phyloP scores from a whole-genome alignment of 2,329 filamentous ascomycete species.

The Triangularia verruculosa region DNA sequence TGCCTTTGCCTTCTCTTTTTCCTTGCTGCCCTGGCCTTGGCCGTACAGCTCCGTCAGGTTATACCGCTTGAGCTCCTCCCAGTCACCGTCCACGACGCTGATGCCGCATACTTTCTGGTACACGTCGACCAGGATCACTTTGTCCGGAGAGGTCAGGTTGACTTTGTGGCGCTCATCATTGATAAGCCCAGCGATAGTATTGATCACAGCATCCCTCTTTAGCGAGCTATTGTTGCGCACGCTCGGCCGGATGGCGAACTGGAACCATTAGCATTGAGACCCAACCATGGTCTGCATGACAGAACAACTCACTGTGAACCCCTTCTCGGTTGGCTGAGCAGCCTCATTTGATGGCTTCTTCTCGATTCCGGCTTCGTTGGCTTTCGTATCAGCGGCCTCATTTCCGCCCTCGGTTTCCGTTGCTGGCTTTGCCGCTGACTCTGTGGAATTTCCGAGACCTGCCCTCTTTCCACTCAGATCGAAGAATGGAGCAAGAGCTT shows the following conservation, averaged over 20 bases:
- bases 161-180: constrained; percentile 66
- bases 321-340: constrained; percentile 13
- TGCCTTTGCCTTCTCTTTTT: neutral
- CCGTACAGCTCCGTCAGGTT: constrained; percentile 74
- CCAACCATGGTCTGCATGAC: neutral
- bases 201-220: constrained; percentile 67
- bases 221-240: constrained; percentile 70
- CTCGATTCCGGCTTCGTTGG: neutral
- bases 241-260: constrained; percentile 84
- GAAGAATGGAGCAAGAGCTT: constrained; percentile 65
- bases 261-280: neutral
- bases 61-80: constrained; percentile 71
- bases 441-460: neutral
- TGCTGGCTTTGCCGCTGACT: constrained; percentile 2
- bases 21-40: constrained; percentile 25
- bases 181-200: constrained; percentile 64
- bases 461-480: constrained; percentile 36
- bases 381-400: constrained; percentile 13
- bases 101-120: constrained; percentile 72
- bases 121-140: constrained; percentile 75
- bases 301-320: constrained; percentile 40
- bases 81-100: constrained; percentile 73
- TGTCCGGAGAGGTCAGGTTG: constrained; percentile 72
- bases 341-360: neutral
- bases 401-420: constrained; percentile 8